phyloP scores from a whole-genome alignment of 169 alveolate genomes.

The Plasmodium vivax region DNA sequence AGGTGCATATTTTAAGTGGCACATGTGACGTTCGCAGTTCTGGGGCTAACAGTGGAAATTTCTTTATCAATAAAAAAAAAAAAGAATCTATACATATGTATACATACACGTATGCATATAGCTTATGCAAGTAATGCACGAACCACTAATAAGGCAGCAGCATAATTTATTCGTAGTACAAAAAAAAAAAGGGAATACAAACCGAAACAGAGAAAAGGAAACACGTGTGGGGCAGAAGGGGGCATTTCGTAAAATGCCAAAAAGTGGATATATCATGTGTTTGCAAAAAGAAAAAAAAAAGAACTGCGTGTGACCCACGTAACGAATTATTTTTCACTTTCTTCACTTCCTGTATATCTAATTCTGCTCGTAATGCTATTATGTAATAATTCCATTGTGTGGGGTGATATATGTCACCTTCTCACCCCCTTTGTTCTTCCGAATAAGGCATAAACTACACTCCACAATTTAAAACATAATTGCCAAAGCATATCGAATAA shows the following conservation, averaged over 20 bases:
- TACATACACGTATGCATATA: not conserved
- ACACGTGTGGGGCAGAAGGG: constrained; percentile 3
- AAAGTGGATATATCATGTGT: not conserved
- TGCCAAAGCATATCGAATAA: not conserved
- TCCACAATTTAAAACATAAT: not conserved
- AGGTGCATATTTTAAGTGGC: not conserved
- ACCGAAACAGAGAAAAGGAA: not conserved
- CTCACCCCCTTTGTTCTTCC: not conserved
- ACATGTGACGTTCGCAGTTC: not conserved
- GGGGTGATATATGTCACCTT: not conserved
- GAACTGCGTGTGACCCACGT: not conserved
- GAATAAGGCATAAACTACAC: not conserved
- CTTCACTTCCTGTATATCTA: not conserved
- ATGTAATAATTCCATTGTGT: not conserved
- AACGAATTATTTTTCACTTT: not conserved
- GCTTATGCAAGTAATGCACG: not conserved
- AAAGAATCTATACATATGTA: not conserved
- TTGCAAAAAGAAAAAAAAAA: not conserved
- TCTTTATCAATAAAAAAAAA: not conserved
- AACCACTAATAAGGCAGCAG: not conserved
- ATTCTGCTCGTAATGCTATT: not conserved
- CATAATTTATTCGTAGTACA: not conserved
- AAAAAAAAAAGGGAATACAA: not conserved
- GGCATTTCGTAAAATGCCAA: not conserved
- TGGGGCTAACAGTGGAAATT: not conserved